Conservation (phyloP, 805 yeast species). For the Candida nitratophila region DNA sequence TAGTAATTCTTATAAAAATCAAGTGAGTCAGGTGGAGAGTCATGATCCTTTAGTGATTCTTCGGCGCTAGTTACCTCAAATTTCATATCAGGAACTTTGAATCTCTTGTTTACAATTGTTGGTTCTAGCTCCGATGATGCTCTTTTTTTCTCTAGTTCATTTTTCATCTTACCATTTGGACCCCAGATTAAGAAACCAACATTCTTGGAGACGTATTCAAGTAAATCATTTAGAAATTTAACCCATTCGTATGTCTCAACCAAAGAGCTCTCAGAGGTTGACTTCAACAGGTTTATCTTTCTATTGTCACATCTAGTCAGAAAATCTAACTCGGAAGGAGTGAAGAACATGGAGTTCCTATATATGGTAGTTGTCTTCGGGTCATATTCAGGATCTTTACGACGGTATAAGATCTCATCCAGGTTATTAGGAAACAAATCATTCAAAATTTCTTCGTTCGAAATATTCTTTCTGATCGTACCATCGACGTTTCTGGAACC, state of each 20-base stretch:
- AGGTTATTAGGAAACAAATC: constrained; percentile 68
- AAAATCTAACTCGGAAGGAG: constrained; percentile 79
- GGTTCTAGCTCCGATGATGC: background rate
- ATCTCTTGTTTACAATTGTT: too few species aligned
- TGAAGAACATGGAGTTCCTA: constrained; percentile 31
- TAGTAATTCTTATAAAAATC: background rate
- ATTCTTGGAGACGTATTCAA: constrained; percentile 71
- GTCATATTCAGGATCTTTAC: constrained; percentile 28
- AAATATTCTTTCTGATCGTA: constrained; percentile 32
- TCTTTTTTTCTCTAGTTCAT: constrained; percentile 11
- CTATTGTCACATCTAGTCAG: constrained; percentile 67
- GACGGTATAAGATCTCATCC: constrained; percentile 36
- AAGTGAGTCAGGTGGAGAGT: background rate
- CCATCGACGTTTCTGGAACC: background rate
- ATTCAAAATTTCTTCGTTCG: constrained; percentile 60
- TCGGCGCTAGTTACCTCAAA: too few species aligned
- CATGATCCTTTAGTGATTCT: background rate
- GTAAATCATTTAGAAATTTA: constrained; percentile 67
- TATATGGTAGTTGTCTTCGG: constrained; percentile 15
- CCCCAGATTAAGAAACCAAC: constrained; percentile 73
- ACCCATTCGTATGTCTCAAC: constrained; percentile 81
- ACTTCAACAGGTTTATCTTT: constrained; percentile 48
- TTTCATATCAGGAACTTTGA: too few species aligned
- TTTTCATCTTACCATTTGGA: constrained; percentile 25
- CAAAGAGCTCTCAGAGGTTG: constrained; percentile 42